Conservation (phyloP, 305 asterid species). For the Plantago rigida region DNA sequence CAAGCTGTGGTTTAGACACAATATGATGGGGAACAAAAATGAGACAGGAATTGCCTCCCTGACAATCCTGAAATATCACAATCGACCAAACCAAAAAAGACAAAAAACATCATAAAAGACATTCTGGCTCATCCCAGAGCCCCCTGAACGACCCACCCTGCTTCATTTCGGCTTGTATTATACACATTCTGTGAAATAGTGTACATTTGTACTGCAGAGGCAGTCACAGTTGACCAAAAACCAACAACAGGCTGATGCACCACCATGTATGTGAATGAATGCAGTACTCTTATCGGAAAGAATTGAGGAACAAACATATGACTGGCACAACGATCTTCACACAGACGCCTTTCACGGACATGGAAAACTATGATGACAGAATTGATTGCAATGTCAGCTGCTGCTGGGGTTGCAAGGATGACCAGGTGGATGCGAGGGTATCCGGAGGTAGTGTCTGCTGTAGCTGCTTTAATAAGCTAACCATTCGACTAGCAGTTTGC, state of each 20-base stretch:
- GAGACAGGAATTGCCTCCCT: constrained; percentile 31
- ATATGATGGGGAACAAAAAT: constrained; percentile 38
- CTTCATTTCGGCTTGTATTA: constrained; percentile 29
- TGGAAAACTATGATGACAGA: constrained; percentile 39
- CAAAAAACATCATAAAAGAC: constrained; percentile 25
- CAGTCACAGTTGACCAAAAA: constrained; percentile 32
- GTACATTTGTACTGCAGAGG: constrained; percentile 26
- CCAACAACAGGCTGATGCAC: constrained; percentile 30
- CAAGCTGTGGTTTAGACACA: constrained; percentile 16
- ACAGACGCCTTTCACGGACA: constrained; percentile 17
- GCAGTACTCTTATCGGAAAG: constrained; percentile 23
- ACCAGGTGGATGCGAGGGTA: constrained; percentile 68
- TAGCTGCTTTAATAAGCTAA: constrained; percentile 65
- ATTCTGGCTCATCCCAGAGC: constrained; percentile 18
- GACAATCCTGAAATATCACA: constrained; percentile 31
- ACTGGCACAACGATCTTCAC: constrained; percentile 22
- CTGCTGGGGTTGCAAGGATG: constrained; percentile 83
- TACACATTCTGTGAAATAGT: constrained; percentile 34
- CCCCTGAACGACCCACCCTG: constrained; percentile 13
- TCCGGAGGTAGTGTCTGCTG: constrained; percentile 78
- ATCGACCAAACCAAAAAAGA: constrained; percentile 6
- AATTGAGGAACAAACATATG: constrained; percentile 27
- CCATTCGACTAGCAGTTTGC: constrained; percentile 68
- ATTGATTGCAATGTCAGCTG: constrained; percentile 71
- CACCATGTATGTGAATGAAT: constrained; percentile 36